Evolutionary conservation across 768 basidiomycete species (phyloP), one percentile per base, ranked within the genome.

Genomic region (Russula foetens): DNA sequence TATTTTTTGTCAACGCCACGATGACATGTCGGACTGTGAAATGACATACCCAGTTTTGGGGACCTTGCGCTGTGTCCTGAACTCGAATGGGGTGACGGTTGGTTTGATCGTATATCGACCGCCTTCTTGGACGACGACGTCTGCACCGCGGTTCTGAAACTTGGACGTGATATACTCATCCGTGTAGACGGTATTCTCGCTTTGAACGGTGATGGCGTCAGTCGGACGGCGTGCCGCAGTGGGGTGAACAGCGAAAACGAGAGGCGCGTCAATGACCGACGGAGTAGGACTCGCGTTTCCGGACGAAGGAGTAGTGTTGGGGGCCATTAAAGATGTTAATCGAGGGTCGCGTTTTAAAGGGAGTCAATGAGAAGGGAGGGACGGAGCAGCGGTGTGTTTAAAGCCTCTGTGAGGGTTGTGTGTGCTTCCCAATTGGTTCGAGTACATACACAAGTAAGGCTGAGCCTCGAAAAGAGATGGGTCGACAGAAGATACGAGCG

Each of bases 341-440:
- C 53, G 63, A 66, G 70, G 63, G 66, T 69, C 8, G 31, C 52
- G 73, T 60, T 68, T 70, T 71, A 44, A 51, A 66, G 38, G 66
- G 50, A 65, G 63, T 63, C 69, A 69, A 64, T 68, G 69, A 67
- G 63, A 67, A 47, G 66, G 64, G 60, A 91, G 71, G 70, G 86
- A 82, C 66, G 84, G 83, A 67, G 89, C 82, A 71, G 77, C 76
- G 67, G 87, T 84, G 81, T 95, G 93, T 73, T 90, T 93, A 69
- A 71, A 73, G 79, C 93, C 93, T 84, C 91, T 81, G 78, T 89
- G 82, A 69, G 82, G 80, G 78, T 95, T 95, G 79, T 95, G 92
- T 67, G 84, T 78, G 75, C 87, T 89, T 75, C 87, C 85, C 67
- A 94, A 88, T 74, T 87, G 86, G 89, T 95, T 94, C 66, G 89